Base-by-base conservation (phyloP, 331 rosid genomes). In the Telfairia occidentalis region DNA sequence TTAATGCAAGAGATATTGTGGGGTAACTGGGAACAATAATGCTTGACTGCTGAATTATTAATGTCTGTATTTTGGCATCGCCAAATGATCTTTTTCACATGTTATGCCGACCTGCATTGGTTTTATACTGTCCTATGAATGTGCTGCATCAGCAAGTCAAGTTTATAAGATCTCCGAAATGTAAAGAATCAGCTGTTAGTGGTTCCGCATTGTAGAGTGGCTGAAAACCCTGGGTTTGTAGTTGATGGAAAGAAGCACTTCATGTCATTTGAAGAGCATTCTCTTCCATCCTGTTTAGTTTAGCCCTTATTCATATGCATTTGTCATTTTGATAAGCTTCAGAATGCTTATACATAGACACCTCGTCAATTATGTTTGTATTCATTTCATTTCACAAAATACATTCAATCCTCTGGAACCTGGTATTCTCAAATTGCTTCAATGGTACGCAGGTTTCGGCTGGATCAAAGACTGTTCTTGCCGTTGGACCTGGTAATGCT, bases 401-500 rank as follows among this genome's bases (percentile, higher is more conserved):
- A 38, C 30, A n/a, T 65, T 37, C 46, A 65, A n/a, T 2, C 9
- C 71, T 35, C 29, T 4, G 29, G 71, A 64, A n/a, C 49, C 30
- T 19, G 49, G 52, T 43, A 37, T 38, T 21, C 52, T 40, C 34
- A 38, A 40, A 23, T 40, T 5, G 11, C 10, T 65, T 40, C 50
- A 66, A 37, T 40, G 9, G 43, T 69, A 7, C 26, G 24, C 91
- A 93, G 97, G 95, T 93, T 85, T 42, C 35, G 59, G 82, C 93
- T 28, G 97, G 98, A 24, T 89, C 96, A 37, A 93, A 87, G 82
- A 93, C 97, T 3, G 95, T 93, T 84, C 96, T 93, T 78, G 96
- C 97, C 74, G 74, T 93, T 78, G 98, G 98, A 78, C 97, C 98
- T 11, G 98, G 98, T 93, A 77, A 82, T 77, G 57, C 71, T 40